Evolutionary conservation across 2,329 filamentous ascomycete species (phyloP), one percentile per base, ranked within the genome.

Genomic region (Sphaerulina vaccinii): DNA sequence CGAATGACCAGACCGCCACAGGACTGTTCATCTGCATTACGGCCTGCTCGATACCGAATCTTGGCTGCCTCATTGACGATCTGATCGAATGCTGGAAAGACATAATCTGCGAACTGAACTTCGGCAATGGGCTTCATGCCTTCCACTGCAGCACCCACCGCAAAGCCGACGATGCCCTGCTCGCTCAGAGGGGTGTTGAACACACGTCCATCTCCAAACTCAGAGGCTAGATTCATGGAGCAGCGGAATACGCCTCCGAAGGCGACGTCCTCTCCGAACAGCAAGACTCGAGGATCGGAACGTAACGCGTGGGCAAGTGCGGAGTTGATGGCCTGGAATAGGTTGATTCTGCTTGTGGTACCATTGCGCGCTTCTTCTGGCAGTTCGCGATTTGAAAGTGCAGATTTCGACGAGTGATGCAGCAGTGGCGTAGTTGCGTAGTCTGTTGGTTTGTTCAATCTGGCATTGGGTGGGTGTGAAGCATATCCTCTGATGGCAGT

Each of bases 181-280:
- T 99, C 93, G 27, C 86, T 89, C 61, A 99, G 73, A 0, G 93
- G 93, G 15, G 91, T 97, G 72, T 99, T 97, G 78, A 99, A 99
- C 27, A 99, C 91, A 51, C 93, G 80, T 52, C 93, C 87, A 2
- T 83, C 80, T 7, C 93, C 93, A 69, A 93, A 95, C 50, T 89
- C 89, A 56, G 90, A 87, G 24, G 90, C 84, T 13, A 99, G 79
- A 62, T 91, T 89, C 84, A 93, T 92, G 5, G 62, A 64, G 24
- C 89, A 96, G 51, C 93, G 82, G 67, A 99, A 99, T 13, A 99
- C 93, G 48, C 93, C 93, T 36, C 93, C 93, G 63, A 99, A 99
- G 11, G 93, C 89, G 6, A 99, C 90, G 68, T 99, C 93, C 71
- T 99, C 93, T 36, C 93, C 93, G 65, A 99, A 99, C 8, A 99